These are phyloP conservation scores for Flaveria trinervia DNA, from an alignment of 129 eudicot species.

Conservation along the genomic window DNA sequence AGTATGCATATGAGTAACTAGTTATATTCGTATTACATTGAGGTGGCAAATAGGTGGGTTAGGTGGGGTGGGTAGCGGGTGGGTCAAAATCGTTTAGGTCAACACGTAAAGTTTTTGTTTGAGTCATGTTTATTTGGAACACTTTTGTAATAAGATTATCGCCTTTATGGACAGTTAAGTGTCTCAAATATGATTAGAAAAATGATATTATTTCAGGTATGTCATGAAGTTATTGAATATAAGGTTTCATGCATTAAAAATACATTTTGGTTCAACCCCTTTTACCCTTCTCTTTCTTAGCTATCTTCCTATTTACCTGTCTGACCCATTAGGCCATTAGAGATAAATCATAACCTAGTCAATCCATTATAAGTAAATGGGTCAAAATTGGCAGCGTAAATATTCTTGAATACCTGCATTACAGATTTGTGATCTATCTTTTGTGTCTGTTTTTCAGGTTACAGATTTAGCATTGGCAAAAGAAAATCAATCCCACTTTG, in stretches of 20 bases:
- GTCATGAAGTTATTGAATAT: background rate
- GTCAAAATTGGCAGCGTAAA: background rate
- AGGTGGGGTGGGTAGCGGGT: background rate
- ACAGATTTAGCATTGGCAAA: constrained; percentile 83
- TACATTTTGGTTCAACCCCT: background rate
- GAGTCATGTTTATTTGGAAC: background rate
- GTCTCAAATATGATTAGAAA: background rate
- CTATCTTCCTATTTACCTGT: background rate
- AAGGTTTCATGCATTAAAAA: background rate
- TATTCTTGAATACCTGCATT: background rate
- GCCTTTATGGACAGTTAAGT: background rate
- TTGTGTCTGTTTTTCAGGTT: constrained; percentile 48
- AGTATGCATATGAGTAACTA: constrained; percentile 12
- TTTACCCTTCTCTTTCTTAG: background rate
- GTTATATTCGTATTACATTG: background rate
- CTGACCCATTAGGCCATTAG: background rate
- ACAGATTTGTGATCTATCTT: background rate
- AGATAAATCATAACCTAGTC: background rate
- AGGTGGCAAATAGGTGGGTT: background rate
- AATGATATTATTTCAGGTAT: too few relatives aligned
- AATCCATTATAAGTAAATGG: background rate
- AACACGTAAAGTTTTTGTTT: background rate
- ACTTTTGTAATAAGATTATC: background rate
- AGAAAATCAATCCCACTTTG: constrained; percentile 80
- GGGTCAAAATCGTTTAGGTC: background rate